phyloP scores from a whole-genome alignment of 2,329 filamentous ascomycete genomes.

The Fusarium poae region DNA sequence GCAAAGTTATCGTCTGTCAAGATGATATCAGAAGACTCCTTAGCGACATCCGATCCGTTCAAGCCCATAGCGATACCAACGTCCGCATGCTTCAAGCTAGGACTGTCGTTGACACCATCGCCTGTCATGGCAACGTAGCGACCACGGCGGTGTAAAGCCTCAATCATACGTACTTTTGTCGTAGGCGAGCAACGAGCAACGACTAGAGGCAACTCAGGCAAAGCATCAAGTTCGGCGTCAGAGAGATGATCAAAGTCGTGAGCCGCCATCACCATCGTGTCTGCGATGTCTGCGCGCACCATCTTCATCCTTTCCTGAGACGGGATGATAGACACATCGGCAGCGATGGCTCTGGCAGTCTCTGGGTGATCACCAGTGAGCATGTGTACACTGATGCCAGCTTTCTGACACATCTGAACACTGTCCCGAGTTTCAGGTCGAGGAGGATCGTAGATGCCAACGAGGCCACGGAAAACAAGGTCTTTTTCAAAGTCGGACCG shows the following conservation, averaged over 20 bases:
- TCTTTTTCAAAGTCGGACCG: conserved; percentile 60
- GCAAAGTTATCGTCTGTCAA: conserved; percentile 77
- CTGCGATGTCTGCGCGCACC: conserved; percentile 64
- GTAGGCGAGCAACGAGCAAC: conserved; percentile 78
- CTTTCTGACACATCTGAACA: conserved; percentile 68
- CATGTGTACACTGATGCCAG: conserved; percentile 74
- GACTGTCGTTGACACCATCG: conserved; percentile 78
- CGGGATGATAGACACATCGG: conserved; percentile 70
- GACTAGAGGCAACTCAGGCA: conserved; percentile 74
- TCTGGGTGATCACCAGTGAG: conserved; percentile 74
- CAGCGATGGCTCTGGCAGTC: conserved; percentile 71
- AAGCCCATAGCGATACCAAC: conserved; percentile 78
- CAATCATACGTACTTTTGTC: conserved; percentile 81
- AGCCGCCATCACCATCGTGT: conserved; percentile 72
- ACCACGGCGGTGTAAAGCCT: conserved; percentile 74
- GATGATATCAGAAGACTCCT: conserved; percentile 74
- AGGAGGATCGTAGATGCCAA: conserved; percentile 77
- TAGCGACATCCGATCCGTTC: conserved; percentile 76
- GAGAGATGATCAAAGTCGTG: conserved; percentile 73
- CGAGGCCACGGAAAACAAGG: conserved; percentile 72
- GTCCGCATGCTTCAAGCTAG: conserved; percentile 74
- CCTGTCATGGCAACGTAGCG: conserved; percentile 77
- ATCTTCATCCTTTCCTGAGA: conserved; percentile 53
- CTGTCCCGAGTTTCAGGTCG: conserved; percentile 69
- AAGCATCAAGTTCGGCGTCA: conserved; percentile 71